Conservation (phyloP, 352 stramenopile genomes). For the Globisporangium uncinulatum region DNA sequence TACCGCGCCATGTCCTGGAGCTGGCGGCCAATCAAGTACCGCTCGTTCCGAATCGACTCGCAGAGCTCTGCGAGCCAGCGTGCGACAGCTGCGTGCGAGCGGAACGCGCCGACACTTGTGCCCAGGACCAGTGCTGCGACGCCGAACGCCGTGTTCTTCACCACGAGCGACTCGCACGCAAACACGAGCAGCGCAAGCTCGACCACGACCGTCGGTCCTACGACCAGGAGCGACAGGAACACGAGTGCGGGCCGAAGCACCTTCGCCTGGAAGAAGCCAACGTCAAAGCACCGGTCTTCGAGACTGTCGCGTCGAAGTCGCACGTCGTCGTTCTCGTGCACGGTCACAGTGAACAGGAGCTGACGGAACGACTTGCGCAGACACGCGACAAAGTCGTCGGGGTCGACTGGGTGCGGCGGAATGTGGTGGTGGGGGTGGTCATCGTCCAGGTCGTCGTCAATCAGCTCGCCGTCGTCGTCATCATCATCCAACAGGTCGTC, state of each 20-base stretch:
- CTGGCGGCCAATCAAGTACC: constrained; percentile 82
- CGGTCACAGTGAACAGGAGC: constrained; percentile 58
- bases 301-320: constrained; percentile 58
- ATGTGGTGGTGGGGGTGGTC: constrained; percentile 4
- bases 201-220: constrained; percentile 50
- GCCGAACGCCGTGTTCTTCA: constrained; percentile 56
- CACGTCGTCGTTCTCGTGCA: constrained; percentile 66
- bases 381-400: constrained; percentile 37
- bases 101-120: constrained; percentile 24
- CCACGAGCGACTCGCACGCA: constrained; percentile 22
- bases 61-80: constrained; percentile 65
- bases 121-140: constrained; percentile 43
- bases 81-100: constrained; percentile 40
- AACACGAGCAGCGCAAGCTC: constrained; percentile 33
- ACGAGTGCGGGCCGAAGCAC: constrained; percentile 53
- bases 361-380: constrained; percentile 67
- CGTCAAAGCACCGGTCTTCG: constrained; percentile 64
- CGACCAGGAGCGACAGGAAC: constrained; percentile 43
- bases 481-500: constrained; percentile 31
- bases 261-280: constrained; percentile 48
- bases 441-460: constrained; percentile 27
- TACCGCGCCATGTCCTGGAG: constrained; percentile 84
- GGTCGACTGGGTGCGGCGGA: constrained; percentile 10
- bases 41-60: constrained; percentile 85
- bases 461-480: constrained; percentile 12